Percentiles rank a stretch among this genome's conserved stretches.
phyloP scores from a whole-genome alignment of 257 asterid genomes.

The Solanum chiquidenum region DNA sequence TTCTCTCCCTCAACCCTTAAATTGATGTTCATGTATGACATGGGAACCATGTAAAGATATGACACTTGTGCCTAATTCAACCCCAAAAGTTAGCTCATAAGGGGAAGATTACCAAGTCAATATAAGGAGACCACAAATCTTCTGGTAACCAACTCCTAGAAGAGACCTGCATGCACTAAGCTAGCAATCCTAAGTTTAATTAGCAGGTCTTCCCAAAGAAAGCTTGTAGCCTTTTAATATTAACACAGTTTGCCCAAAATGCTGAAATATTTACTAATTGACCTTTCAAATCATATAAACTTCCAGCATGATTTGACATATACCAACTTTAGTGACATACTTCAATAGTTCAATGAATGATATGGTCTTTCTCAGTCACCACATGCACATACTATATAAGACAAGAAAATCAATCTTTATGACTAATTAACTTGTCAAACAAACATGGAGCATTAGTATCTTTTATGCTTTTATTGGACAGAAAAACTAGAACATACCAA shows the following conservation, averaged over 20 bases:
- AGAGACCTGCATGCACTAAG: neutral
- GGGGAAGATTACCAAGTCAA: neutral
- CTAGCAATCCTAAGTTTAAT: neutral
- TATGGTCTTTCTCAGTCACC: neutral
- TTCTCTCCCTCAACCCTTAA: neutral
- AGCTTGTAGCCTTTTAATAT: neutral
- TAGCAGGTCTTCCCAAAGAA: neutral
- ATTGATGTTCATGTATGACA: neutral
- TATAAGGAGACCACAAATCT: neutral
- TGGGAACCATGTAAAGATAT: neutral
- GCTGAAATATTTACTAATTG: neutral
- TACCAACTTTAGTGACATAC: neutral
- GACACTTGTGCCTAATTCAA: neutral
- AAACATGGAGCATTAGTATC: neutral
- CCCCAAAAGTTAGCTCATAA: neutral
- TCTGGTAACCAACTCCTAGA: neutral
- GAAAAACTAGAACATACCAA: neutral
- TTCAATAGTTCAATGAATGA: neutral
- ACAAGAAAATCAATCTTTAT: neutral
- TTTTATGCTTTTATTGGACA: neutral
- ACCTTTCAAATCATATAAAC: neutral
- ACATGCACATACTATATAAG: neutral
- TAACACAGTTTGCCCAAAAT: neutral
- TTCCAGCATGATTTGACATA: neutral
- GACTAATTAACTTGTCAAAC: neutral